A percentile compares a stretch with the other conserved stretches of the same genome.
These are phyloP conservation scores for Podospora fimiseda DNA, from an alignment of 495 filamentous ascomycete species.

Conservation along the genomic window DNA sequence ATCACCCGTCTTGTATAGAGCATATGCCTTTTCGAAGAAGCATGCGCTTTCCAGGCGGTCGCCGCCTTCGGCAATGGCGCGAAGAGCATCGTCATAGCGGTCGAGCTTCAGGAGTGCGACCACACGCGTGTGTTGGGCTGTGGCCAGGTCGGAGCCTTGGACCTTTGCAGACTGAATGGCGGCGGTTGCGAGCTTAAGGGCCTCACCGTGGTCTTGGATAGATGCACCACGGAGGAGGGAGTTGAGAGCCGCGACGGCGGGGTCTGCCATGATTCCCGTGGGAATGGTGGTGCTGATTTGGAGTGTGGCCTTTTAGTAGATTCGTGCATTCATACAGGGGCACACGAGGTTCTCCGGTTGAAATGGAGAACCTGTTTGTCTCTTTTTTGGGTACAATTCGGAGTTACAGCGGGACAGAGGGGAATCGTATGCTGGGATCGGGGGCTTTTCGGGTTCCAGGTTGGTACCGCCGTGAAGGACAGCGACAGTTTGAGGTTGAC, in stretches of 20 bases:
- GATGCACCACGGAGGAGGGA: constrained; percentile 41
- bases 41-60: constrained; percentile 60
- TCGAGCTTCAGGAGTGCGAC: constrained; percentile 91
- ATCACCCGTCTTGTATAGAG: constrained; percentile 78
- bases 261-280: constrained; percentile 29
- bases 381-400: neutral
- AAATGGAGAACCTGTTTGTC: constrained; percentile 9
- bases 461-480: neutral
- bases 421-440: neutral
- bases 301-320: constrained; percentile 8
- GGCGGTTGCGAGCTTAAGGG: constrained; percentile 41
- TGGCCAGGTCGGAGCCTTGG: constrained; percentile 42
- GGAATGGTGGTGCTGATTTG: constrained; percentile 1
- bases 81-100: constrained; percentile 83
- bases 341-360: constrained; percentile 10
- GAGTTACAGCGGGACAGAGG: neutral
- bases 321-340: constrained; percentile 10
- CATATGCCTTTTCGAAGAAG: constrained; percentile 78
- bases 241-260: constrained; percentile 44
- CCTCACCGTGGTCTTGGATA: constrained; percentile 44
- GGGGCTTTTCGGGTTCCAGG: neutral
- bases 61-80: constrained; percentile 65
- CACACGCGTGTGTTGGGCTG: constrained; percentile 66
- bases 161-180: constrained; percentile 69
- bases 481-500: constrained; percentile 5